Base-by-base conservation (phyloP, 345 rosid genomes). In the Toxicodendron radicans region DNA sequence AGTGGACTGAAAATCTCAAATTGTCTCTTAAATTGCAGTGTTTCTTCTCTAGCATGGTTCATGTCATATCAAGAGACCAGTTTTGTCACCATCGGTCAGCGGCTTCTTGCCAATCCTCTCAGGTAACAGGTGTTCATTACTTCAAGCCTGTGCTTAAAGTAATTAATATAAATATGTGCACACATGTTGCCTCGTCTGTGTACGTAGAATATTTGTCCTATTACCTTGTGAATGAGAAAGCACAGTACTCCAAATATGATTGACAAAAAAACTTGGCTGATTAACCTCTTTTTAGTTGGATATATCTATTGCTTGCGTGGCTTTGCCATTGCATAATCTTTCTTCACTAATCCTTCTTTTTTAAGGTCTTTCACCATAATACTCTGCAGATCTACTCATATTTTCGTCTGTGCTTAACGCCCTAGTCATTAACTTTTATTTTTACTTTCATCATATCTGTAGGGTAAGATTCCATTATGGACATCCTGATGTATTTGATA, bases 21-120 rank as follows among this genome's bases (percentile, higher is more conserved):
- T 70, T 65, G 52, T 57, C 58, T 67, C 73, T 65, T 23, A 43
- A 61, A 78, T 73, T 88, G 88, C 95, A 95, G 97, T 80, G 97
- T 92, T 81, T 92, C 99, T 79, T 86, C 97, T 85, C 84, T 95
- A 78, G 99, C 97, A 49, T 92, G 99, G 97, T 95, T 95, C 88
- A 95, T 95, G 99, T 95, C 99, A 66, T 95, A 95, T 84, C 99
- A 95, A 71, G 99, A 95, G 79, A 85, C 95, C 60, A 95, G 99
- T 85, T 95, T 95, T 78, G 99, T 88, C 79, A 95, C 99, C 61
- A 95, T 92, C 73, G 97, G 97, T 79, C 99, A 95, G 69, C 88
- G 97, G 86, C 86, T 92, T 81, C 94, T 92, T 79, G 91, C 95
- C 76, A 90, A 92, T 75, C 97, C 97, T 79, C 97, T 95, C 80